Conservation (phyloP, 2,329 filamentous ascomycete species). For the Neurospora sp. region DNA sequence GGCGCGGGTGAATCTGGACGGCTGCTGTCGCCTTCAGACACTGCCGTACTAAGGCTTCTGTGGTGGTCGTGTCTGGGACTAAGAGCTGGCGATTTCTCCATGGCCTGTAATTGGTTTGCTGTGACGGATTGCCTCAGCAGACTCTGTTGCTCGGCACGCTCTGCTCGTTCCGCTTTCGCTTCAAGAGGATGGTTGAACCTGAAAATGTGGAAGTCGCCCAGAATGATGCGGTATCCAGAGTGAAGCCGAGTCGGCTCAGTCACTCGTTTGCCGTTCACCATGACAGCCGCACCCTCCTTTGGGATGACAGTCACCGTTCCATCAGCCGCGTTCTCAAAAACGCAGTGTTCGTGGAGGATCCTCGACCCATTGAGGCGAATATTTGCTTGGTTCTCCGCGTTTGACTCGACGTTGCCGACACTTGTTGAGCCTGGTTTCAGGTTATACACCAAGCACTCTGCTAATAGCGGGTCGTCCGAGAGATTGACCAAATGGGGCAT, state of each 20-base stretch:
- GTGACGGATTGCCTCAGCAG: constrained; percentile 75
- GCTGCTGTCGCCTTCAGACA: constrained; percentile 66
- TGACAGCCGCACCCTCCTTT: constrained; percentile 84
- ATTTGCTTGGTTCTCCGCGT: constrained; percentile 64
- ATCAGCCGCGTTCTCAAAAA: constrained; percentile 78
- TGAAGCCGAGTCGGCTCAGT: constrained; percentile 76
- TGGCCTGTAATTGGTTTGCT: constrained; percentile 47
- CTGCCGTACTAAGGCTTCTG: constrained; percentile 65
- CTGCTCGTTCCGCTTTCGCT: constrained; percentile 81
- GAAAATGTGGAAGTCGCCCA: constrained; percentile 98
- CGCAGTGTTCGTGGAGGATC: constrained; percentile 87
- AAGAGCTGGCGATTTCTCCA: constrained; percentile 52
- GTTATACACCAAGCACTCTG: constrained; percentile 96
- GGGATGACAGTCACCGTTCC: constrained; percentile 89
- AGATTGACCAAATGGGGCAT: constrained; percentile 98
- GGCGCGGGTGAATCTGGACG: constrained; percentile 73
- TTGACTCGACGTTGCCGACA: constrained; percentile 87
- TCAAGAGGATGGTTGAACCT: constrained; percentile 97
- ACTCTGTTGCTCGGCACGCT: constrained; percentile 61
- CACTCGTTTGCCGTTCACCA: constrained; percentile 93
- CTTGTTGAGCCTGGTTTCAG: constrained; percentile 91
- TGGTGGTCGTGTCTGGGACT: constrained; percentile 59
- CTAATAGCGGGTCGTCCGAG: constrained; percentile 86
- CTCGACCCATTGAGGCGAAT: constrained; percentile 90
- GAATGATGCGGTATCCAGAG: constrained; percentile 88